phyloP scores from a whole-genome alignment of 345 rosid genomes.

The Raphanus sativus region DNA sequence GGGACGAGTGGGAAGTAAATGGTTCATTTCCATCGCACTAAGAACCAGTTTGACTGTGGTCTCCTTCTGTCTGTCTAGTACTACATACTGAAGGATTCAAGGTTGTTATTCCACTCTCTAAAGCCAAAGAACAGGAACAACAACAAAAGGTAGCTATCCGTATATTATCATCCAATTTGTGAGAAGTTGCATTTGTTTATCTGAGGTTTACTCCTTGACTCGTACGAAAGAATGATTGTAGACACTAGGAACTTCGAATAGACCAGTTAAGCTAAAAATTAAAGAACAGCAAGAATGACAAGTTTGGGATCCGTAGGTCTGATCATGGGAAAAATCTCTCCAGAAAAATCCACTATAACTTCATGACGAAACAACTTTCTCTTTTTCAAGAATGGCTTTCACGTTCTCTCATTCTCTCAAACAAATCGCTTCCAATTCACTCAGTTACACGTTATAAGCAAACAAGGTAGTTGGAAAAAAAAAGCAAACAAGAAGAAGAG shows the following conservation, averaged over 20 bases:
- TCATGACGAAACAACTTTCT: neutral
- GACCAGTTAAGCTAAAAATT: neutral
- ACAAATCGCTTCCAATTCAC: neutral
- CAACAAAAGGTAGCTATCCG: neutral
- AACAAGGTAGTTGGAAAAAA: neutral
- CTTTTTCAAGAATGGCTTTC: neutral
- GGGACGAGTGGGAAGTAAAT: neutral
- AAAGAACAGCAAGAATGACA: neutral
- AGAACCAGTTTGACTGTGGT: neutral
- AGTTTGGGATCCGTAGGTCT: neutral
- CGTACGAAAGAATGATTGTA: neutral
- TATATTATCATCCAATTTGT: neutral
- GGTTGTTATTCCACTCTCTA: neutral
- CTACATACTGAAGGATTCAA: neutral
- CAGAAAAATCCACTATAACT: neutral
- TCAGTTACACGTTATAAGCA: neutral
- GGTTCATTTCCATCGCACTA: neutral
- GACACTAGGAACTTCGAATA: neutral
- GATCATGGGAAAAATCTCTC: neutral
- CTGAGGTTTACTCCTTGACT: neutral
- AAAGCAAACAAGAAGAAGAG: neutral
- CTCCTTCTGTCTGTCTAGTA: neutral
- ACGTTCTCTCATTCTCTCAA: neutral
- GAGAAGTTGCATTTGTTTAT: neutral
- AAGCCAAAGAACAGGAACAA: neutral